Evolutionary conservation across 306 rosid genomes (phyloP).

Genomic region (Pyrus bretschneideri): DNA sequence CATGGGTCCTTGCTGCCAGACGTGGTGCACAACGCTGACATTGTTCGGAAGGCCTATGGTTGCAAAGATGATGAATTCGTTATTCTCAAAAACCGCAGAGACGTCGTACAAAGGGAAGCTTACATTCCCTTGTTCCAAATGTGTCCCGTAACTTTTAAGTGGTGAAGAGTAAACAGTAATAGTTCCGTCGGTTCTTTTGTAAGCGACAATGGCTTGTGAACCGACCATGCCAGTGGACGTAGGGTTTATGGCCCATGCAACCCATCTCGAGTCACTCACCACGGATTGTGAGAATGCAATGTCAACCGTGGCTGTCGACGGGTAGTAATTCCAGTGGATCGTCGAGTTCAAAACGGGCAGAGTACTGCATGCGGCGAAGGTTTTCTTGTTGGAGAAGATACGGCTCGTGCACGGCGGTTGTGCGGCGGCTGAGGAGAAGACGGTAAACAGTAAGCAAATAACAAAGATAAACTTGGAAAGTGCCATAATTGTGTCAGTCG

Average conservation of each 20-base stretch:
- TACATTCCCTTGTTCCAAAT: constrained; percentile 11
- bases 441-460: background rate
- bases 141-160: background rate
- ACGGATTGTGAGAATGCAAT: constrained; percentile 23
- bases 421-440: background rate
- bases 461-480: background rate
- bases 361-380: constrained; percentile 17
- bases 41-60: background rate
- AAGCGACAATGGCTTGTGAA: constrained; percentile 22
- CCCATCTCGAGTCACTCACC: constrained; percentile 13
- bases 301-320: constrained; percentile 3
- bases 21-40: background rate
- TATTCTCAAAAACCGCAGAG: background rate
- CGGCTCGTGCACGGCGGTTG: background rate
- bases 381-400: background rate
- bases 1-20: background rate
- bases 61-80: background rate
- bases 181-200: constrained; percentile 8
- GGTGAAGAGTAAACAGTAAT: constrained; percentile 19
- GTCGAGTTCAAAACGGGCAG: constrained; percentile 20
- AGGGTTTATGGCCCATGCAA: constrained; percentile 46
- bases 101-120: constrained; percentile 13
- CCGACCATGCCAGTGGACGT: constrained; percentile 37
- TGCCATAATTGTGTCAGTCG: no score
- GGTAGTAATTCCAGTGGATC: constrained; percentile 25